phyloP scores from a whole-genome alignment of 805 yeast species.

The Wickerhamomyces chambardii region DNA sequence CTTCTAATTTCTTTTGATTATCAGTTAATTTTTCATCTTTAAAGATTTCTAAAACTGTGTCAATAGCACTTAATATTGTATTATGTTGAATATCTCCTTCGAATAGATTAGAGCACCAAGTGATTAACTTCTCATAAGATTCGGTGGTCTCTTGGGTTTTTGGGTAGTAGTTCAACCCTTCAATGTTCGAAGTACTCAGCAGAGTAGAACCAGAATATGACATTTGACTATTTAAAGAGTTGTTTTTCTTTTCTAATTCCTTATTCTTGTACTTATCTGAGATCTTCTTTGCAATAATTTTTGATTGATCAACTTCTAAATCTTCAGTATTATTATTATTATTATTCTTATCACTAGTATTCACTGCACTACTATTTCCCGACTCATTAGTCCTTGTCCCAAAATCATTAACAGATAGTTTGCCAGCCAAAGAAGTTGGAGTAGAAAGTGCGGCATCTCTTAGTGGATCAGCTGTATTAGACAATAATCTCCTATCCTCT shows the following conservation, averaged over 20 bases:
- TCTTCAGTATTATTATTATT: slow-evolving; percentile 10
- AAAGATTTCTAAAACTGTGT: slow-evolving; percentile 46
- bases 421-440: slow-evolving; percentile 70
- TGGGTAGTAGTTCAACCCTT: slow-evolving; percentile 55
- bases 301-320: slow-evolving; percentile 8
- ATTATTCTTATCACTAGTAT: slow-evolving; percentile 1
- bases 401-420: slow-evolving; percentile 59
- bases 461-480: slow-evolving; percentile 26
- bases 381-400: slow-evolving; percentile 33
- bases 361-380: no score
- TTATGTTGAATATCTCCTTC: slow-evolving; percentile 74
- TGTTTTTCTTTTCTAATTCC: slow-evolving; percentile 8
- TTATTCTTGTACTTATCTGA: slow-evolving; percentile 10
- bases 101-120: slow-evolving; percentile 46
- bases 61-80: slow-evolving; percentile 63
- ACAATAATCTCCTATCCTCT: slow-evolving; percentile 44
- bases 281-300: slow-evolving; percentile 9
- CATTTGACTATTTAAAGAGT: background rate
- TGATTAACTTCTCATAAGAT: slow-evolving; percentile 46
- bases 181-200: slow-evolving; percentile 27
- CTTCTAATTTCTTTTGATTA: slow-evolving; percentile 30
- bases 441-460: slow-evolving; percentile 43
- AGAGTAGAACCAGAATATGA: slow-evolving; percentile 16
- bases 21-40: slow-evolving; percentile 37
- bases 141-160: slow-evolving; percentile 40